Base-by-base conservation (phyloP, 1,139 yeast species). In the Geotrichum aggregatum region DNA sequence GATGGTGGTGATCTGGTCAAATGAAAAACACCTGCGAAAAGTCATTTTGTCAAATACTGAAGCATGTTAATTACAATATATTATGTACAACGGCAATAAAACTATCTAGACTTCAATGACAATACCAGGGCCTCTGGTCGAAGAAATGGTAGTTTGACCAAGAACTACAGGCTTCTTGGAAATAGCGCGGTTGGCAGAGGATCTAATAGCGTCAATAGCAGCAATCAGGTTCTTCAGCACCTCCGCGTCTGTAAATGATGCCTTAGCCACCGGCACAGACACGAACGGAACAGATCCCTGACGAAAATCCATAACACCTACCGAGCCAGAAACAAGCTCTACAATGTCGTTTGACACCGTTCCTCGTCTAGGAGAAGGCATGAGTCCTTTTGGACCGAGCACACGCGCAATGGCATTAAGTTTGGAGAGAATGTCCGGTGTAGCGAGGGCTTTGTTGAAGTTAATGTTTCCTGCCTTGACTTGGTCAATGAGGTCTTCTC, bases 301-400 rank as follows among this genome's bases (percentile, higher is more conserved):
- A 84, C 76, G 87, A 82, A 76, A 89, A 75, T 65, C 82, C 61
- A 82, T 76, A 30, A 85, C 79, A 40, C 95, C 94, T 45, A 80
- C 72, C 50, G 82, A 80, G 22, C 74, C 71, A 44, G 70, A 67
- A 58, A 89, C 76, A 56, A 84, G 71, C 10, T 69, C 67, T 30
- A 71, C 73, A 36, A 87, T 71, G 60, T 87, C 80, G n/a, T 78
- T 80, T 1, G 87, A 76, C 16, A 92, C 94, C 1, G 97, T 91
- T 14, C 96, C 95, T 66, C 83, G 85, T 71, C 89, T 91, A 16
- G 79, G 80, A 47, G 79, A 77, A 47, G 98, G 98, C 87, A 91
- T 84, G 59, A 92, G 76, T 28, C 96, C 96, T 63, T 77, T 82
- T 41, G 96, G 95, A 55, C 98, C 98, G 59, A 94, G 76, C 14